A percentile compares a stretch with the other conserved stretches of the same genome.
Evolutionary conservation across 768 basidiomycete genomes (phyloP).

Genomic region (Holtermanniella nyarrowii): DNA sequence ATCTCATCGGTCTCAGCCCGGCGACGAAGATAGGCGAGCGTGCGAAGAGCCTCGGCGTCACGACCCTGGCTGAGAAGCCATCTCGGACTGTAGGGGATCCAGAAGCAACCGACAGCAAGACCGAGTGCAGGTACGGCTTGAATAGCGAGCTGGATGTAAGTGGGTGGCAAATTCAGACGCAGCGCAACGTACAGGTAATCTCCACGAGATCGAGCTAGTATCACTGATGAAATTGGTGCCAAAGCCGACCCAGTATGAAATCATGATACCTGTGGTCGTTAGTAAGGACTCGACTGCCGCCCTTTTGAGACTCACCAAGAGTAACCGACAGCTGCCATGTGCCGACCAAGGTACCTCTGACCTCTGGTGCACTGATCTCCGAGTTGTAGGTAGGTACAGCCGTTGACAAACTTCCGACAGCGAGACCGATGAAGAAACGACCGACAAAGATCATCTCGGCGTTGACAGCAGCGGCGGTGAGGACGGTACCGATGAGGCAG

Average conservation of each 20-base stretch:
- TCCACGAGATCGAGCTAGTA: neutral
- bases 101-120: neutral
- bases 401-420: neutral
- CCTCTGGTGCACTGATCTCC: neutral
- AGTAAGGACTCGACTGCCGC: no score
- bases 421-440: neutral
- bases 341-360: neutral
- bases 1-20: neutral
- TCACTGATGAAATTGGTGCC: no score
- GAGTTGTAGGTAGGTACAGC: neutral
- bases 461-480: neutral
- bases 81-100: neutral
- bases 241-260: no score
- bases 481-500: conserved; percentile 5
- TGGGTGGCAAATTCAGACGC: neutral
- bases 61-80: neutral
- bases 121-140: conserved; percentile 1
- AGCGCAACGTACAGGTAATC: neutral
- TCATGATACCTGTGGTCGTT: no score
- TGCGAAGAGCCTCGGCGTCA: neutral
- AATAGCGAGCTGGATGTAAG: no score
- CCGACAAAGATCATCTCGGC: neutral
- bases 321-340: no score
- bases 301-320: no score
- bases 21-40: conserved; percentile 2